Base-by-base conservation (phyloP, 306 rosid genomes). In the Gynostemma pentaphyllum region DNA sequence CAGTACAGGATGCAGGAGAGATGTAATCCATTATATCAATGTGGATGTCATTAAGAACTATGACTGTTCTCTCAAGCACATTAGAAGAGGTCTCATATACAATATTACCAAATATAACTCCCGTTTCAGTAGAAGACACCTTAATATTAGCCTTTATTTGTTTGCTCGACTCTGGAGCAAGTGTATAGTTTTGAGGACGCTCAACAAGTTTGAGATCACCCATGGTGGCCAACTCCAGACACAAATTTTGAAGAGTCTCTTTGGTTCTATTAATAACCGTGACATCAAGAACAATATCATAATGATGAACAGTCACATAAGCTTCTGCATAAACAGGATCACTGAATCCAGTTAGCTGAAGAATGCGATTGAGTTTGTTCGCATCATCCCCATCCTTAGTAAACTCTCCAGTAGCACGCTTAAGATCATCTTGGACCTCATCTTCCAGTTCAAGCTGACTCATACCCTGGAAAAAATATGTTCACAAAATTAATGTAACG, bases 311-410 rank as follows among this genome's bases (percentile, higher is more conserved):
- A 46, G 99, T 94, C 12, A 94, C 95, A 68, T 88, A 94, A 36
- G 99, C 99, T 77, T 94, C 97, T 47, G 99, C 97, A 84, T 94
- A 94, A 65, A 94, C 99, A 42, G 97, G 99, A 72, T 94, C 99
- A 64, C 99, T 94, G 76, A 94, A 94, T 64, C 99, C 99, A 68
- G 99, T 94, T 61, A 94, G 97, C 82, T 94, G 99, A 77, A 94
- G 95, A 81, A 94, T 89, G 77, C 94, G 99, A 46, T 86, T 94
- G 64, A 94, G 95, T 75, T 83, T 94, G 77, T 86, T 88, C 23
- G 87, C 95, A 71, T 89, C 99, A 83, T 88, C 94, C 12, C 75
- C 79, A 48, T 88, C 97, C 75, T 88, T 88, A 28, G 84, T 83
- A 75, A 94, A 94, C 83, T 84, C 97, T 73, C 99, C 99, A 72